These are phyloP conservation scores for Vanrija sp. DNA, from an alignment of 1,284 basidiomycete species.

Conservation along the genomic window DNA sequence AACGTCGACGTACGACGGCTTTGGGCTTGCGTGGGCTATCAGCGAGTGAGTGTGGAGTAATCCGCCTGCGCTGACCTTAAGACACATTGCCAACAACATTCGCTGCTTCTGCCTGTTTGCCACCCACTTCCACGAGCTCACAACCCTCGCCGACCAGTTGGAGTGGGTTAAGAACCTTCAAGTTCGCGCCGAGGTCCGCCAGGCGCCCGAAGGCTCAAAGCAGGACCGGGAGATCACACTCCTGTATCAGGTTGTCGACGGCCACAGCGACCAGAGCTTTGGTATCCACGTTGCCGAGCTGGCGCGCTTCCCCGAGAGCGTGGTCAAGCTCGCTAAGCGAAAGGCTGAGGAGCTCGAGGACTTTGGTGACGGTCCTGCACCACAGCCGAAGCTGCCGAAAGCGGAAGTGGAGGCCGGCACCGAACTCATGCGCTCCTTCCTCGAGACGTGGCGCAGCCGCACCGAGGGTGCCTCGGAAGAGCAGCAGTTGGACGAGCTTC, in stretches of 20 bases:
- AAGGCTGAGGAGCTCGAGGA: constrained; percentile 97
- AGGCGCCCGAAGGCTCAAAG: constrained; percentile 51
- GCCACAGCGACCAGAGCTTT: constrained; percentile 91
- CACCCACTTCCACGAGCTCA: constrained; percentile 97
- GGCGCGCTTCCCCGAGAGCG: constrained; percentile 92
- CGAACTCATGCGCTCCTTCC: constrained; percentile 71
- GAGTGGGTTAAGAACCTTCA: constrained; percentile 89
- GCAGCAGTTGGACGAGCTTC: constrained; percentile 64
- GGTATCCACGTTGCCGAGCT: constrained; percentile 97
- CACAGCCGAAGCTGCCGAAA: constrained; percentile 55
- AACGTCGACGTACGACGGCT: constrained; percentile 98
- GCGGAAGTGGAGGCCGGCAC: constrained; percentile 74
- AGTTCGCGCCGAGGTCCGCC: constrained; percentile 86
- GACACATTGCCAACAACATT: constrained; percentile 83
- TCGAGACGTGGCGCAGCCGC: constrained; percentile 65
- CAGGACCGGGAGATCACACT: constrained; percentile 85
- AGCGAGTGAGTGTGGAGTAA: constrained; percentile 60
- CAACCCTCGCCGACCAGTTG: constrained; percentile 80
- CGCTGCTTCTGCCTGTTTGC: constrained; percentile 94
- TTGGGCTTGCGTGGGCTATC: constrained; percentile 98
- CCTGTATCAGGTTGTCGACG: constrained; percentile 92
- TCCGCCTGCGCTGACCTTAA: constrained; percentile 55
- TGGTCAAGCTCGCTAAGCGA: constrained; percentile 88
- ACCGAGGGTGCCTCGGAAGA: constrained; percentile 53
- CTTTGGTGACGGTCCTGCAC: constrained; percentile 56